Evolutionary conservation across 2,329 filamentous ascomycete genomes (phyloP).

Genomic region (Calonectria pteridis): DNA sequence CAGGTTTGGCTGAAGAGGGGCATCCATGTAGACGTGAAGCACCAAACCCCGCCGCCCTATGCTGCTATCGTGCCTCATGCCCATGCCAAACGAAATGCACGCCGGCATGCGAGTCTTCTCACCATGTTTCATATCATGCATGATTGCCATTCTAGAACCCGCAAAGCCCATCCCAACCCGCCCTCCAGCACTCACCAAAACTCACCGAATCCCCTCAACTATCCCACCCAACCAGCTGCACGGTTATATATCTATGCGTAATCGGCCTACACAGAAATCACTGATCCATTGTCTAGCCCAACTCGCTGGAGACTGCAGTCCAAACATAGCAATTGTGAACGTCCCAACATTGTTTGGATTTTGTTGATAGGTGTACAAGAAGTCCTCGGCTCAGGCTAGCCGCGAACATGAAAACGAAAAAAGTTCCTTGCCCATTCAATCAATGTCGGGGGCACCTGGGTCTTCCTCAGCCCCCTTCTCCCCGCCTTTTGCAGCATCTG

Average conservation of each 20-base stretch:
- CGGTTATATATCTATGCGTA: not conserved
- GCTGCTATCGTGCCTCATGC: not conserved
- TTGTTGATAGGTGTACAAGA: slow-evolving; percentile 27
- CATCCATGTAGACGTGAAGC: not conserved
- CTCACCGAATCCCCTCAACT: not conserved
- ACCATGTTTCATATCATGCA: not conserved
- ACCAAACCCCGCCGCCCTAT: not conserved
- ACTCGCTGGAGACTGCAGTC: not conserved
- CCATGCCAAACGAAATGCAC: not conserved
- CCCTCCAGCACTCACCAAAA: not conserved
- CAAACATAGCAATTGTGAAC: not conserved
- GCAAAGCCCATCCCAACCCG: not conserved
- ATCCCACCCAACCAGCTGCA: not conserved
- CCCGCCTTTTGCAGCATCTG: slow-evolving; percentile 12
- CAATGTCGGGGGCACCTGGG: slow-evolving; percentile 6
- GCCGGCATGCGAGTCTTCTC: too few species aligned
- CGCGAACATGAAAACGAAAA: slow-evolving; percentile 3
- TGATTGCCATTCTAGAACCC: not conserved
- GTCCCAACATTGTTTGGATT: slow-evolving; percentile 22
- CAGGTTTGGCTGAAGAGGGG: not conserved
- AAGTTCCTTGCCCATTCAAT: slow-evolving; percentile 17
- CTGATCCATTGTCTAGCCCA: not conserved
- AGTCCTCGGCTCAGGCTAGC: slow-evolving; percentile 3
- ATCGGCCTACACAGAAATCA: not conserved
- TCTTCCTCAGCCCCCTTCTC: not conserved